These are phyloP conservation scores for Cardamine resedifolia DNA, from an alignment of 345 rosid species.

Conservation along the genomic window DNA sequence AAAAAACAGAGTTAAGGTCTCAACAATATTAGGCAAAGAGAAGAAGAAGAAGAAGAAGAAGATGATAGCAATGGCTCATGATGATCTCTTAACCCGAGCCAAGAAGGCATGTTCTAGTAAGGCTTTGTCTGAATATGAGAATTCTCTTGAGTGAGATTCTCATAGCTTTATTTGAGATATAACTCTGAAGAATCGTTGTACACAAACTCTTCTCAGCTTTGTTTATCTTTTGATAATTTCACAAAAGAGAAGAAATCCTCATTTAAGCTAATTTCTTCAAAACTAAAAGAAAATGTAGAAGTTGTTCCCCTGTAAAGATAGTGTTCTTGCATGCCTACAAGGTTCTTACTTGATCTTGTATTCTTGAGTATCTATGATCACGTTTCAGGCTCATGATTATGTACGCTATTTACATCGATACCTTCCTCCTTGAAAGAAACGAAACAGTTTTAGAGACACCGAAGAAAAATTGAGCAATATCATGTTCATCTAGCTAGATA, in stretches of 20 bases:
- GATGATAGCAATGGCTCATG: conserved; percentile 46
- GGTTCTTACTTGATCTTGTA: conserved; percentile 37
- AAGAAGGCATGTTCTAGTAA: conserved; percentile 47
- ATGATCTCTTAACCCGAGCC: conserved; percentile 50
- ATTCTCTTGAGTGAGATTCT: not conserved
- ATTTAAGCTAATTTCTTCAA: conserved; percentile 14
- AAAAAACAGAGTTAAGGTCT: conserved; percentile 51
- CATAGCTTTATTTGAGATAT: not conserved
- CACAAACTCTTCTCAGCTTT: conserved; percentile 8
- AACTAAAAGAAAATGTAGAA: not conserved
- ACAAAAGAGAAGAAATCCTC: conserved; percentile 4
- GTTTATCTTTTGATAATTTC: not conserved
- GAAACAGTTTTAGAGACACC: not conserved
- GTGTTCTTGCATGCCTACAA: conserved; percentile 13
- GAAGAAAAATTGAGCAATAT: not conserved
- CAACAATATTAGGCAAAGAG: conserved; percentile 47
- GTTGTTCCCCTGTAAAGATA: not conserved
- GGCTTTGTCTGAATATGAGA: not conserved
- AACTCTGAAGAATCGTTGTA: not conserved
- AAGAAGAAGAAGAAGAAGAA: conserved; percentile 63
- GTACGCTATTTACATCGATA: conserved; percentile 46
- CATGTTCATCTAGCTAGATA: conserved; percentile 1
- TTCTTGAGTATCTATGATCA: conserved; percentile 30
- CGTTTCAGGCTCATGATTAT: conserved; percentile 53
- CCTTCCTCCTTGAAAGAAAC: conserved; percentile 42